Percentiles rank a stretch among this genome's conserved stretches.
Conservation (phyloP, 352 stramenopile species). For the Globisporangium iwayamae region DNA sequence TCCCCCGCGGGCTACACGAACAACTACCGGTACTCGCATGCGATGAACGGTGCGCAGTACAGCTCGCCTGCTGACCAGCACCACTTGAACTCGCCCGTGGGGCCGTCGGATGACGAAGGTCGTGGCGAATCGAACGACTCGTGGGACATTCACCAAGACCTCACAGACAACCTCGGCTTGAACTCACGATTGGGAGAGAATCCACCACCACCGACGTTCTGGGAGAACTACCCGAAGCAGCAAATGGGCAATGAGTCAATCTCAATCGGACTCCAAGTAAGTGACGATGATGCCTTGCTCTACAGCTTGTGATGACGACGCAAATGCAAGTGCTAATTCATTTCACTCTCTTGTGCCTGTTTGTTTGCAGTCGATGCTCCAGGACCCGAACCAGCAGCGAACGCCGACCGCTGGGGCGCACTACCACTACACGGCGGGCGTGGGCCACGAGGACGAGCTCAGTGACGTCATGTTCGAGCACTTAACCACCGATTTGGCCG, state of each 20-base stretch:
- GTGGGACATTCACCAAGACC: slow-evolving; percentile 28
- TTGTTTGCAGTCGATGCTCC: slow-evolving; percentile 23
- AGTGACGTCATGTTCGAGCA: slow-evolving; percentile 44
- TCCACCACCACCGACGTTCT: slow-evolving; percentile 36
- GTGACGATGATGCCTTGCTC: slow-evolving; percentile 6
- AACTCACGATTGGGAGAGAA: slow-evolving; percentile 32
- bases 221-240: slow-evolving; percentile 43
- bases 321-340: background rate
- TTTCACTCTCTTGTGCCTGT: background rate
- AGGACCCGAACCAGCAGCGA: slow-evolving; percentile 17
- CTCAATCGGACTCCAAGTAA: slow-evolving; percentile 21
- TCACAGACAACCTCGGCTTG: slow-evolving; percentile 18
- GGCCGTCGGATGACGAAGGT: slow-evolving; percentile 13
- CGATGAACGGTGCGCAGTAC: slow-evolving; percentile 10
- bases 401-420: slow-evolving; percentile 5
- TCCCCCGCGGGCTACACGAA: slow-evolving; percentile 7
- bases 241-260: slow-evolving; percentile 26
- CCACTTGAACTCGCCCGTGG: slow-evolving; percentile 11
- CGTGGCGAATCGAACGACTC: slow-evolving; percentile 21
- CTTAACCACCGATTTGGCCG: slow-evolving; percentile 35
- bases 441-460: slow-evolving; percentile 33
- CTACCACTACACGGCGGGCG: slow-evolving; percentile 13
- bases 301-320: slow-evolving; percentile 2
- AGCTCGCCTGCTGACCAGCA: slow-evolving; percentile 3
- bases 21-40: slow-evolving; percentile 16